Base-by-base conservation (phyloP, 306 rosid genomes). In the Begonia peltatifolia region DNA sequence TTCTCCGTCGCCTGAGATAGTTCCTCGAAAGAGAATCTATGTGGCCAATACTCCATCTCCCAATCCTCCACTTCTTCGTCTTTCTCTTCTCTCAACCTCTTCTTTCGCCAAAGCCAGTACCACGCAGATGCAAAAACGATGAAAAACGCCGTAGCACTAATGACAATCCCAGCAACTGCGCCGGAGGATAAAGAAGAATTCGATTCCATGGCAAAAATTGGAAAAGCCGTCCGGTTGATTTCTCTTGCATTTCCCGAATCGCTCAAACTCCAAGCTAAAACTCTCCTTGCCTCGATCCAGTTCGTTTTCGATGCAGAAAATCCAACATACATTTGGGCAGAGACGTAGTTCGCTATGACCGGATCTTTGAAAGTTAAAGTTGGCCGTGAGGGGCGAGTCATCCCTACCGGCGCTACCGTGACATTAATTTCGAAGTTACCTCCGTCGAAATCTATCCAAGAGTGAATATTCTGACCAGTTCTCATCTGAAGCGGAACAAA, bases 41-140 rank as follows among this genome's bases (percentile, higher is more conserved):
- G 97, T 0, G 95, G 97, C 97, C 97, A 90, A 25, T 80, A 85
- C 54, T 82, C 81, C 3, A 78, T 62, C 22, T 90, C 97, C 97
- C 97, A 90, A 5, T 90, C 97, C 59, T 89, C 94, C 18, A 82
- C 64, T 41, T 84, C 97, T 2, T 83, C 76, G 1, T 63, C 84
- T 0, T 87, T 88, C 55, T 82, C 75, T 51, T 82, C 75, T n/a
- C 63, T 69, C 57, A 14, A 13, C 60, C 60, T 66, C 15, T 16
- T 69, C 5, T 68, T 76, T 42, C 72, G 63, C 97, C 93, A 74
- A 62, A 68, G 63, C 52, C 65, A 36, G 76, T 30, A 78, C 17
- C 46, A 41, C 13, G 53, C 77, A 6, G 38, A 53, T 2, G 36
- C 77, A 16, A 58, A 56, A 41, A 71, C 9, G 47, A 60, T 10